Conservation (phyloP, 2,329 filamentous ascomycete species). For the Ceratocystis cubensis region DNA sequence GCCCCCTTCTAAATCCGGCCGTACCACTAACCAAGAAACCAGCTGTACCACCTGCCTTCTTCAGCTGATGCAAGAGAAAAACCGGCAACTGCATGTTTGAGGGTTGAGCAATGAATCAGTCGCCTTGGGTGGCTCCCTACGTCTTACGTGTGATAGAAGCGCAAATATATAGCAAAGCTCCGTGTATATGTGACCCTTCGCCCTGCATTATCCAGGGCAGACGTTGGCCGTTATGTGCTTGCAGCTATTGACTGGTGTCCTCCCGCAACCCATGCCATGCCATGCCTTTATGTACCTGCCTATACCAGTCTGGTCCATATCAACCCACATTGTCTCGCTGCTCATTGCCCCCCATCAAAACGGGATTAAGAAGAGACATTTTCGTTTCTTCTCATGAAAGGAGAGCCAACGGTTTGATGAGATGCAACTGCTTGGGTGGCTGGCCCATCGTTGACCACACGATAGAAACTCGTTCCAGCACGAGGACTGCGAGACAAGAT, state of each 20-base stretch:
- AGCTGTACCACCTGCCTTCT: neutral
- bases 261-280: no score
- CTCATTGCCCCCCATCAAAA: neutral
- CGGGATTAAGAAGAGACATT: neutral
- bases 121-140: neutral
- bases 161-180: neutral
- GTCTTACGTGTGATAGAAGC: neutral
- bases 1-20: neutral
- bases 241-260: no score
- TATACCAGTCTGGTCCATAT: neutral
- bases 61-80: neutral
- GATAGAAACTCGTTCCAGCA: neutral
- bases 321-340: neutral
- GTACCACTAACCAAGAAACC: neutral
- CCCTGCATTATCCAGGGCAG: no score
- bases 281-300: no score
- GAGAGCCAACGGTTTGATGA: neutral
- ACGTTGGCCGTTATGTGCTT: no score
- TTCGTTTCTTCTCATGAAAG: neutral
- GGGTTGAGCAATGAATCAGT: neutral
- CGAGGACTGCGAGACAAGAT: neutral
- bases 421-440: neutral
- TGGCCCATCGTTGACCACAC: neutral
- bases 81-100: conserved; percentile 3
- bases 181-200: no score